Evolutionary conservation across 352 stramenopile genomes (phyloP), one percentile per base, ranked within the genome.

Genomic region (Pythium plurisporium): DNA sequence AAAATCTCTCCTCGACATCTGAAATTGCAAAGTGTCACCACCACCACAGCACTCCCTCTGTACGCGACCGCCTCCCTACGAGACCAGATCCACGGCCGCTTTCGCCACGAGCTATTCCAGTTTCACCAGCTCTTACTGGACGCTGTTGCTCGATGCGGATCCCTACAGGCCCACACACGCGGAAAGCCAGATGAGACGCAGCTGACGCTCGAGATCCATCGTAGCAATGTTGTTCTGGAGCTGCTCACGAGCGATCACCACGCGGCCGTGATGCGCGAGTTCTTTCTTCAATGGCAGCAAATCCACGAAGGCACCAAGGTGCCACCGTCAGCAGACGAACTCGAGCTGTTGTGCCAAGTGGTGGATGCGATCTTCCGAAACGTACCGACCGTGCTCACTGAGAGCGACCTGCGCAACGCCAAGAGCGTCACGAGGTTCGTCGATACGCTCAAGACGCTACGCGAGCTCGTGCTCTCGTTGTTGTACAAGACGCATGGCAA

Each of bases 71-170:
- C 69, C 2, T 41, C 69, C 17, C 48, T 83, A 6, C 65, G 65
- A 29, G 69, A 76, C 26, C 67, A 79, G 29, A 46, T 78, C 38
- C 55, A 70, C 34, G 55, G 49, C 23, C 75, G 71, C 40, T 83
- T 85, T 36, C 74, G 67, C 6, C 72, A 87, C 43, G 76, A 89
- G 36, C 68, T 91, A 3, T 82, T 91, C 49, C 72, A 76, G 31
- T 85, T 91, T 50, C 78, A 89, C 44, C 81, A 91, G 58, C 48
- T 86, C 10, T 56, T 91, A 11, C 66, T 69, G 0, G 78, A 91
- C 44, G 62, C 65, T 2, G 64, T 76, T 2, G 52, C 67, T 3
- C 34, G 36, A 4, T 52, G 44, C n/a, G n/a, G n/a, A n/a, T n/a
- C n/a, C n/a, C n/a, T n/a, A n/a, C n/a, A n/a, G n/a, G n/a, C n/a